Evolutionary conservation across 2,329 filamentous ascomycete species (phyloP), one percentile per base, ranked within the genome.

Genomic region (Truncatella angustata): DNA sequence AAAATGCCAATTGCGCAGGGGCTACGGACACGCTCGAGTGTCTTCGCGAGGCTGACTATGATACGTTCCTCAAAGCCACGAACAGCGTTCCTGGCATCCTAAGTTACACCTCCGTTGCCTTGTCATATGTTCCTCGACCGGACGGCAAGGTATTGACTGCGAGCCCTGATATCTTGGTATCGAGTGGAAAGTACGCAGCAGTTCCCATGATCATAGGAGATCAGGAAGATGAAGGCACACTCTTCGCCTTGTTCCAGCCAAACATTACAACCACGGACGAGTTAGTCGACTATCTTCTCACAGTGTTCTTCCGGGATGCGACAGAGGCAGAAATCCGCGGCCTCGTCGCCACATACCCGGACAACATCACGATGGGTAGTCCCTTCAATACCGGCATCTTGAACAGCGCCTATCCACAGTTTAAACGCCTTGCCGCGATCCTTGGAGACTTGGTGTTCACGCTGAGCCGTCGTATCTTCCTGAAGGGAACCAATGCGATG

Each of bases 211-310:
- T 87, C 51, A 79, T 88, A 35, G 88, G 89, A 37, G 80, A 90
- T 63, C 87, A 91, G 67, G 88, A 92, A 72, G 89, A 93, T 63
- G 88, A 93, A 67, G 88, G 88, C 16, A 91, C 88, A 0, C 68
- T 92, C 2, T 91, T 92, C 64, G 75, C 84, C 4, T 73, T 92
- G 30, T 85, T 86, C 66, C 86, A 89, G 57, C 64, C 69, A 28
- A 90, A 91, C 64, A 71, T 92, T 47, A 88, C 81, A 9, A 86
- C 77, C 1, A 82, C 77, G 0, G 69, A 70, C 1, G 69, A 82
- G 5, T 59, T 92, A 0, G 75, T 83, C 30, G 70, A 77, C 16
- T 93, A 93, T 62, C 69, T 94, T 20, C 61, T 70, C 2, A 63
- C 69, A 1, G 58, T 81, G 47, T 87, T 82, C 72, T 91, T 90